These are phyloP conservation scores for Oryza longistaminata DNA, from an alignment of 176 grass and related monocot species.

Conservation along the genomic window DNA sequence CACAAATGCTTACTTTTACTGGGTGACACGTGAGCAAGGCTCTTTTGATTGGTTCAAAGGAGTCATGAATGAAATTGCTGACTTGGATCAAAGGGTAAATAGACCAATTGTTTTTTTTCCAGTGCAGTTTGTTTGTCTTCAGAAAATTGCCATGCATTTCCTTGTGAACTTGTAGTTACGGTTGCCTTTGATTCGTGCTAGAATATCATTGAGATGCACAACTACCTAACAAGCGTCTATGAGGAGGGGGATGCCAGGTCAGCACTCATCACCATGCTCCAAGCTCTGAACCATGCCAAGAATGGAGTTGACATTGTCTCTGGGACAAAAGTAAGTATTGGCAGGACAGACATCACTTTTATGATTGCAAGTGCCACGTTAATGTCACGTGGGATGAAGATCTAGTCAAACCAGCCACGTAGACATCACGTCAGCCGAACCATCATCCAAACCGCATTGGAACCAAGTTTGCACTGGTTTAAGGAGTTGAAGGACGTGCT, in stretches of 20 bases:
- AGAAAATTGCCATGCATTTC: conserved; percentile 12
- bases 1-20: conserved; percentile 98
- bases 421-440: too few species aligned
- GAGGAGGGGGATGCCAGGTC: conserved; percentile 98
- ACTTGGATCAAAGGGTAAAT: conserved; percentile 88
- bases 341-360: neutral
- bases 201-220: conserved; percentile 99
- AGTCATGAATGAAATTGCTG: conserved; percentile 96
- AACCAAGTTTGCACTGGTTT: too few species aligned
- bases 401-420: too few species aligned
- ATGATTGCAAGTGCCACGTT: too few species aligned
- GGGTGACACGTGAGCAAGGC: conserved; percentile 98
- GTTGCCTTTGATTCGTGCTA: conserved; percentile 31
- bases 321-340: conserved; percentile 78
- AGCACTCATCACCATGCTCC: conserved; percentile 98
- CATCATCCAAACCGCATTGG: too few species aligned
- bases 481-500: too few species aligned
- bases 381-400: too few species aligned
- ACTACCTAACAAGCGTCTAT: conserved; percentile 98
- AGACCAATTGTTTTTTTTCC: neutral
- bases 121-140: conserved; percentile 24
- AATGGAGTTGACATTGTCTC: conserved; percentile 96
- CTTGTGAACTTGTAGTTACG: conserved; percentile 26
- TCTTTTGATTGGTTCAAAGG: conserved; percentile 99
- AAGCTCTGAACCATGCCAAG: conserved; percentile 93